phyloP scores from a whole-genome alignment of 2,329 filamentous ascomycete genomes.

The Stromatinia cepivora region DNA sequence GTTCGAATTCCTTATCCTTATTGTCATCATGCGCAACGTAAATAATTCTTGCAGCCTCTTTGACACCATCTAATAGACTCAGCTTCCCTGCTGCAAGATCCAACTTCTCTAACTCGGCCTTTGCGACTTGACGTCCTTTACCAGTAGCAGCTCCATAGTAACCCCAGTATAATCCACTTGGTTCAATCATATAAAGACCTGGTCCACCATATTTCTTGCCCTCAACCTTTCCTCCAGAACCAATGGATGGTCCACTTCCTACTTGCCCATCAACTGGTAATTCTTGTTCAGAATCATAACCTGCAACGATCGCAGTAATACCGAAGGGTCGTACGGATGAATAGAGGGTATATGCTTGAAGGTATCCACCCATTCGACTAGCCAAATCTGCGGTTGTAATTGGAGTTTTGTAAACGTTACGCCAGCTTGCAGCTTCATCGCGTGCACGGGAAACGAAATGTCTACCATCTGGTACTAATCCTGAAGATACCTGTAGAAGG shows the following conservation, averaged over 20 bases:
- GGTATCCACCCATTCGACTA: conserved; percentile 90
- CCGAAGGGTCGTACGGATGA: conserved; percentile 95
- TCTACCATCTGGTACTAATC: conserved; percentile 89
- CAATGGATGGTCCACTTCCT: conserved; percentile 73
- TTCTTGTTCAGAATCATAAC: conserved; percentile 88
- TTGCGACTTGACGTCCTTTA: conserved; percentile 94
- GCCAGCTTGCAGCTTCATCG: conserved; percentile 90
- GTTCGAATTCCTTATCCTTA: conserved; percentile 99
- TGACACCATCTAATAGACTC: conserved; percentile 82
- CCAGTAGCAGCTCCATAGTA: conserved; percentile 98
- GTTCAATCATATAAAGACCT: conserved; percentile 98
- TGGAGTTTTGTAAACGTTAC: conserved; percentile 89
- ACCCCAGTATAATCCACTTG: conserved; percentile 95
- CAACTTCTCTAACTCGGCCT: conserved; percentile 97
- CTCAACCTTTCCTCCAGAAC: conserved; percentile 79
- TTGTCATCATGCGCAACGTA: conserved; percentile 97
- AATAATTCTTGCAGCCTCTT: conserved; percentile 95
- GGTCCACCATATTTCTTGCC: conserved; percentile 82
- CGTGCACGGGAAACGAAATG: conserved; percentile 94
- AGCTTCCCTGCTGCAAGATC: conserved; percentile 77
- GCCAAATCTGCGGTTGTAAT: conserved; percentile 88
- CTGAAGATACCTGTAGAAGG: conserved; percentile 78
- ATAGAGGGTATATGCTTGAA: conserved; percentile 97
- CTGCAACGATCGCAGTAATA: conserved; percentile 90
- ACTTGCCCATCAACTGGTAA: conserved; percentile 87